Evolutionary conservation across 2,329 filamentous ascomycete species (phyloP), one percentile per base, ranked within the genome.

Genomic region (Scedosporium dehoogii): DNA sequence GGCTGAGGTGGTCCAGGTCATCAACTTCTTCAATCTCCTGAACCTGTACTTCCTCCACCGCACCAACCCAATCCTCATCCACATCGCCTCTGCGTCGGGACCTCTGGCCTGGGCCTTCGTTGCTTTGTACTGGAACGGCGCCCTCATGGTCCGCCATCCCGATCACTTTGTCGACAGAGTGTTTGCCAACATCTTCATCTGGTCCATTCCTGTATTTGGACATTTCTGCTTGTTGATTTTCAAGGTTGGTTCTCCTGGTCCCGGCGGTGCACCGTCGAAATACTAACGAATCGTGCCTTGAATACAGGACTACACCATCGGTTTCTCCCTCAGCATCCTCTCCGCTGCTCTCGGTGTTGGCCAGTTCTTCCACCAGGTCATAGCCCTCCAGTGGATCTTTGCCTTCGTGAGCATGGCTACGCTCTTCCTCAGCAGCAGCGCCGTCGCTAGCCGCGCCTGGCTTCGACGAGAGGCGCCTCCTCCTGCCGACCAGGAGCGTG

Each of bases 301-400:
- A 60, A 68, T 63, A 1, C 41, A 80, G 84, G 85, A 88, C 68
- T 87, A 87, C 73, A 88, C 89, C 25, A 88, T 96, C 71, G 91
- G 92, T 1, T 91, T 94, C 72, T 86, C 85, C 61, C 80, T 96
- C 68, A 89, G 86, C 67, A 81, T 92, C 55, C 78, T 96, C 57
- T 78, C 85, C 1, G 86, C 91, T 4, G 85, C 91, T 18, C 85
- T 96, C 51, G 91, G 90, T 12, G 85, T 94, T 16, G 83, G 85
- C 14, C 92, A 96, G 73, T 86, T 96, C 76, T 77, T 86, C 59
- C 81, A 82, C 69, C 85, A 91, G 72, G 74, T 87, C 64, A 80
- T 96, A 67, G 89, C 90, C 6, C 79, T 96, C 66, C 92, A 96
- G 76, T 96, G 91, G 91, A 93, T 96, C 74, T 96, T 96, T 72